A percentile compares a stretch with the other conserved stretches of the same genome.
Evolutionary conservation across 2,329 filamentous ascomycete species (phyloP).

Genomic region (Ophiostoma angusticollis): DNA sequence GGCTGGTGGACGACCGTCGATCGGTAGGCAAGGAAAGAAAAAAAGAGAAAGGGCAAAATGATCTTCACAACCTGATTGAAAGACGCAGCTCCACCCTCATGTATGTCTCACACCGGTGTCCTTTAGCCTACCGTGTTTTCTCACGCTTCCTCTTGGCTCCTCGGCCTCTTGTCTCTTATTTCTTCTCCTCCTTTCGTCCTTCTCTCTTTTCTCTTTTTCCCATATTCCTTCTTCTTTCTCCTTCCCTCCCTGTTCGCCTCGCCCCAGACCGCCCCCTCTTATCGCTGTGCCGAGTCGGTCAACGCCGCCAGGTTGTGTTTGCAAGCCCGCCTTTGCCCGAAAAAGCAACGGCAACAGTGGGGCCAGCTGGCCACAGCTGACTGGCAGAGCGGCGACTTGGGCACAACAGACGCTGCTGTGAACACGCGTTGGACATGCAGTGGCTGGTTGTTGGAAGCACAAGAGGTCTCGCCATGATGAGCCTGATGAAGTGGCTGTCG

Average conservation of each 20-base stretch:
- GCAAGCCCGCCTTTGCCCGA: neutral
- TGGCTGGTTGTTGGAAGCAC: neutral
- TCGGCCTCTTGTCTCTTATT: neutral
- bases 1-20: slow-evolving; percentile 4
- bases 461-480: neutral
- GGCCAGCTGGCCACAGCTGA: slow-evolving; percentile 1
- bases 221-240: neutral
- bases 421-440: neutral
- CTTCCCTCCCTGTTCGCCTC: neutral
- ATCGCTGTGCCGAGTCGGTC: slow-evolving; percentile 11
- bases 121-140: neutral
- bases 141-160: neutral
- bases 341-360: neutral
- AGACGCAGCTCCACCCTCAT: too few relatives aligned
- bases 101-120: slow-evolving; percentile 3
- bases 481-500: slow-evolving; percentile 4
- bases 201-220: neutral
- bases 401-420: too few relatives aligned
- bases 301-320: slow-evolving; percentile 3
- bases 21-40: slow-evolving; percentile 3
- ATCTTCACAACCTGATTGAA: too few relatives aligned
- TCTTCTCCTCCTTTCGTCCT: neutral
- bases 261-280: neutral
- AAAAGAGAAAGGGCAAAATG: neutral
- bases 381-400: neutral